Percentiles rank a stretch among this genome's conserved stretches.
Evolutionary conservation across 2,329 filamentous ascomycete genomes (phyloP).

Genomic region (Plenodomus tracheiphilus): DNA sequence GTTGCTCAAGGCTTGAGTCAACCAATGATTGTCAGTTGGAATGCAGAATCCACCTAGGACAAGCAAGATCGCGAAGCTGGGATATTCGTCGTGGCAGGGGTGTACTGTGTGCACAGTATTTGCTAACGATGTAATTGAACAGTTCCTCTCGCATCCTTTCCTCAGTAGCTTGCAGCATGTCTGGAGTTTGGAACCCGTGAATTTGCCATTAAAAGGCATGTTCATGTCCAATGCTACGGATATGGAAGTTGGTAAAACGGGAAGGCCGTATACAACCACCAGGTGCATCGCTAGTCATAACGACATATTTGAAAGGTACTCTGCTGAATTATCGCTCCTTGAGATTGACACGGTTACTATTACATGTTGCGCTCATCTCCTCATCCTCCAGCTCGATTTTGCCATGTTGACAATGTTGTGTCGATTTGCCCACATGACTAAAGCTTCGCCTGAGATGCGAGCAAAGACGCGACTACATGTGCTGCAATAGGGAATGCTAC

Average conservation of each 20-base stretch:
- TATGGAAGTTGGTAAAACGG: background rate
- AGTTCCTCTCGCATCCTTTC: no score
- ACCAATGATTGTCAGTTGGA: no score
- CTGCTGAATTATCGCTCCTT: background rate
- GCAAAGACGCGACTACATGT: background rate
- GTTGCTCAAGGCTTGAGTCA: no score
- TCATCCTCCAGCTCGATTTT: background rate
- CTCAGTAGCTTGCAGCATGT: background rate
- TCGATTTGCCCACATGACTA: background rate
- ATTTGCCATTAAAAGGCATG: background rate
- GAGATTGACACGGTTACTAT: background rate
- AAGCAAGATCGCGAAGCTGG: no score
- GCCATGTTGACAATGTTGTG: background rate
- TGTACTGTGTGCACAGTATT: no score
- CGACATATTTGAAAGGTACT: background rate
- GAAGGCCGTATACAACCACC: background rate
- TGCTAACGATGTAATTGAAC: no score
- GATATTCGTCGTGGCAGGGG: no score
- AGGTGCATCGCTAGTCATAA: background rate
- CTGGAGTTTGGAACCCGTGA: background rate
- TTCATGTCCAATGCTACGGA: background rate
- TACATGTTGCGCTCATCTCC: slow-evolving; percentile 32
- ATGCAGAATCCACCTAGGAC: no score
- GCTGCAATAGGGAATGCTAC: slow-evolving; percentile 7
- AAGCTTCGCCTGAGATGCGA: background rate